These are phyloP conservation scores for Glutinoglossum americanum DNA, from an alignment of 495 filamentous ascomycete species.

Conservation along the genomic window DNA sequence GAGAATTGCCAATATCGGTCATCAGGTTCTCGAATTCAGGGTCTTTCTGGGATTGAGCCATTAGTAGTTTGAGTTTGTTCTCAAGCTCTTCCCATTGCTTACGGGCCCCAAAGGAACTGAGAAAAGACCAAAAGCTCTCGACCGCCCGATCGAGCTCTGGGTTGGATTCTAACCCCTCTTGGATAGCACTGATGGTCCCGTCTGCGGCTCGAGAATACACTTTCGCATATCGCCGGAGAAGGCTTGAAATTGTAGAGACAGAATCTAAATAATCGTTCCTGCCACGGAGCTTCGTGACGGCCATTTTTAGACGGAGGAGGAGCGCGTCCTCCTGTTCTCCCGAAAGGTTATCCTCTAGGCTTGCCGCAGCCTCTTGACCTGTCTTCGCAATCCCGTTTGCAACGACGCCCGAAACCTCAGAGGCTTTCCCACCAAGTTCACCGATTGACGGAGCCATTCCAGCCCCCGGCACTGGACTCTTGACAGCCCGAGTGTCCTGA, in stretches of 20 bases:
- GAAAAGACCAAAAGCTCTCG: slow-evolving; percentile 50
- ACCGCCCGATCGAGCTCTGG: slow-evolving; percentile 53
- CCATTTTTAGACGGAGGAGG: slow-evolving; percentile 49
- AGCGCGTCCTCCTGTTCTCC: slow-evolving; percentile 53
- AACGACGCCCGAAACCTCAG: slow-evolving; percentile 40
- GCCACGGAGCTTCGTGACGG: slow-evolving; percentile 51
- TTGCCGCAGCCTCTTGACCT: slow-evolving; percentile 39
- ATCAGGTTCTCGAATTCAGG: slow-evolving; percentile 67
- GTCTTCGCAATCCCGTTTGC: slow-evolving; percentile 42
- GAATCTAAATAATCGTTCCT: slow-evolving; percentile 68
- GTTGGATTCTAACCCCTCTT: slow-evolving; percentile 52
- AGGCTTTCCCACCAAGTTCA: slow-evolving; percentile 37
- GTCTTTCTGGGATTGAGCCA: slow-evolving; percentile 54
- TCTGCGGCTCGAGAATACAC: slow-evolving; percentile 52
- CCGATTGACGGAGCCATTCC: slow-evolving; percentile 30
- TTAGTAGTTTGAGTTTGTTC: slow-evolving; percentile 38
- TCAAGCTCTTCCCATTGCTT: slow-evolving; percentile 58
- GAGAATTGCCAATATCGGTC: slow-evolving; percentile 41
- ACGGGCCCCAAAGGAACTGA: slow-evolving; percentile 56
- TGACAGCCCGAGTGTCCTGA: slow-evolving; percentile 34
- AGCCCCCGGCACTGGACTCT: slow-evolving; percentile 33
- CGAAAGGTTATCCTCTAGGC: slow-evolving; percentile 42
- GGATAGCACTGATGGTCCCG: slow-evolving; percentile 34
- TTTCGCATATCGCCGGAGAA: slow-evolving; percentile 59
- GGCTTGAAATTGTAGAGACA: slow-evolving; percentile 49